Evolutionary conservation across 1,284 basidiomycete genomes (phyloP), one percentile per base, ranked within the genome.

Genomic region (Apiotrichum akiyoshidainum): DNA sequence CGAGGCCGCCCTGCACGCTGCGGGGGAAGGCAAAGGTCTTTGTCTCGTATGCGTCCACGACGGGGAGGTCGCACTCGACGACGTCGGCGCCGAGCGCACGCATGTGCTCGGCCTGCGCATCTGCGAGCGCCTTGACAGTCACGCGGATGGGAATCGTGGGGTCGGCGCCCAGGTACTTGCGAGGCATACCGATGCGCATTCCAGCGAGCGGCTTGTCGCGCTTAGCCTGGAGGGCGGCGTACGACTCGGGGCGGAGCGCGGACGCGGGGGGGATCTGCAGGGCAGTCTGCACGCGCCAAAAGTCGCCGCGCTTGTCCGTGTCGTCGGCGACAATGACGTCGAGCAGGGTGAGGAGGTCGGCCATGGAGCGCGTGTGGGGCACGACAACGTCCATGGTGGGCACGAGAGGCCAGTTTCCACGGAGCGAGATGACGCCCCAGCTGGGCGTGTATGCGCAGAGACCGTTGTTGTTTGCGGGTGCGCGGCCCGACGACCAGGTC

Each of bases 371-470:
- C 14, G 57, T 58, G 21, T 58, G 57, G 5, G 57, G 57, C 7
- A 58, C 57, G 12, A 58, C 57, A 4, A 58, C 57, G 35, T 58
- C 57, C 57, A 58, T 58, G 8, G 52, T 54, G 8, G 57, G 57
- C 11, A 54, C 47, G 1, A 58, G 47, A 10, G 57, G 57, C 57
- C 57, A 58, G 52, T 58, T 58, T 16, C 52, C 52, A 17, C 57
- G 46, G 16, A 51, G 21, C 11, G 57, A 58, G 19, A 58, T 46
- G 10, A 51, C 42, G 16, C 57, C 57, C 57, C 57, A 58, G 41
- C 47, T 50, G 11, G 57, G 57, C 11, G 57, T 58, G 48, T 58
- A 58, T 22, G 57, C 57, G 26, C 47, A 54, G 11, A 58, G 57
- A 1, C 46, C 57, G 39, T 58, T 58, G 33, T 39, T 41, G 42